A percentile compares a stretch with the other conserved stretches of the same genome.
Conservation (phyloP, 176 grass and related monocot species). For the Oryza meyeriana region DNA sequence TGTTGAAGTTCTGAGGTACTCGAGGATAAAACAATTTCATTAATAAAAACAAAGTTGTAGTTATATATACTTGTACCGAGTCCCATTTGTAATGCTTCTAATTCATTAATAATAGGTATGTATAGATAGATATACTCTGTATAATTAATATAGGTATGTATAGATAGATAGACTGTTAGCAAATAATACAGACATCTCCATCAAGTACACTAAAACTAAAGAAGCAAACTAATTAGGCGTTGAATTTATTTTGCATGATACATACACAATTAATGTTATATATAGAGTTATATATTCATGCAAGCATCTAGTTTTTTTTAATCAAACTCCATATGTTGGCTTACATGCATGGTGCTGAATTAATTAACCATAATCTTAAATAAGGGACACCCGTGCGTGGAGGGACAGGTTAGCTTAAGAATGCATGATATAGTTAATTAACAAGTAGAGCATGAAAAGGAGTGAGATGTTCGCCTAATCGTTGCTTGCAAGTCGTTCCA, state of each 20-base stretch:
- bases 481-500: slow-evolving; percentile 47
- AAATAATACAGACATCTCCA: background rate
- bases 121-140: background rate
- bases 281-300: background rate
- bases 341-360: background rate
- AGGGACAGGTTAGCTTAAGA: background rate
- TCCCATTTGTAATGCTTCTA: background rate
- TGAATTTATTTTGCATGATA: background rate
- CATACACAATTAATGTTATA: background rate
- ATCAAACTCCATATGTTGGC: background rate
- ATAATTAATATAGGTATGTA: too few relatives aligned
- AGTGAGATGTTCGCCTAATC: slow-evolving; percentile 16
- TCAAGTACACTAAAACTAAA: background rate
- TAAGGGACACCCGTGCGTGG: slow-evolving; percentile 6
- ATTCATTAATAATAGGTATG: background rate
- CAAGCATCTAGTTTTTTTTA: background rate
- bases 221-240: background rate
- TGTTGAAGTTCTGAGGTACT: background rate
- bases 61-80: background rate
- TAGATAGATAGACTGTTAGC: background rate
- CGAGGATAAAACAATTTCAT: background rate
- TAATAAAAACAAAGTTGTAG: background rate
- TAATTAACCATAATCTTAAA: background rate
- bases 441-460: slow-evolving; percentile 31
- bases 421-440: background rate